Evolutionary conservation across 2,329 filamentous ascomycete genomes (phyloP).

Genomic region (Polychaeton citri): DNA sequence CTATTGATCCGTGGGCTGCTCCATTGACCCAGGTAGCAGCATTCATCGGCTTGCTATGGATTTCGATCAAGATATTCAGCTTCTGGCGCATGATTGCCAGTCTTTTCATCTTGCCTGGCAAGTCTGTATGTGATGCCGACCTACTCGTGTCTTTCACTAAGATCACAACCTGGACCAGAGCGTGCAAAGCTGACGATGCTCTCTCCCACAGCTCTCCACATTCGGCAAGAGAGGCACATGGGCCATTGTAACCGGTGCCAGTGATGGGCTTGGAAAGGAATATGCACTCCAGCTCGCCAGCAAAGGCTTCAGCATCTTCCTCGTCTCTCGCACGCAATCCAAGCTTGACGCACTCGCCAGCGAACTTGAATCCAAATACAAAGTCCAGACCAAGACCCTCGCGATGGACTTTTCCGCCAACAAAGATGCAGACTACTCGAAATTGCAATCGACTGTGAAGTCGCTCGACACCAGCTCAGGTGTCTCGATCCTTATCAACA

Average conservation of each 20-base stretch:
- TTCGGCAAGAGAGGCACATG: constrained; percentile 88
- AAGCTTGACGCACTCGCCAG: constrained; percentile 69
- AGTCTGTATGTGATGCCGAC: constrained; percentile 29
- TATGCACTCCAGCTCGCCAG: constrained; percentile 79
- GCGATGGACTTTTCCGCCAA: constrained; percentile 88
- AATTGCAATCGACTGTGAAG: constrained; percentile 53
- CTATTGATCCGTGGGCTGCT: constrained; percentile 17
- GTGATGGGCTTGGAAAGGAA: constrained; percentile 93
- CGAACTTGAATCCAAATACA: constrained; percentile 61
- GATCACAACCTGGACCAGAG: constrained; percentile 5
- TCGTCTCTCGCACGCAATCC: constrained; percentile 87
- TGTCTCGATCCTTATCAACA: constrained; percentile 83
- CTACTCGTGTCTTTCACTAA: no score
- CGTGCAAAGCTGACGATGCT: background rate
- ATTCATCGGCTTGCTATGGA: constrained; percentile 24
- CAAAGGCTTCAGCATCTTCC: constrained; percentile 87
- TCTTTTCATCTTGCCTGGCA: constrained; percentile 36
- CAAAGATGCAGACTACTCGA: constrained; percentile 64
- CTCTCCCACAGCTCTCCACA: constrained; percentile 54
- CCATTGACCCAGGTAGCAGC: constrained; percentile 21
- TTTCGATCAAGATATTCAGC: constrained; percentile 29
- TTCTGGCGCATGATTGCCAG: constrained; percentile 34
- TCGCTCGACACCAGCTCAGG: constrained; percentile 45
- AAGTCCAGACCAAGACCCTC: constrained; percentile 60
- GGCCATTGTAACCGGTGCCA: constrained; percentile 89